phyloP scores from a whole-genome alignment of 352 stramenopile genomes.

The Blastocystis sp. region DNA sequence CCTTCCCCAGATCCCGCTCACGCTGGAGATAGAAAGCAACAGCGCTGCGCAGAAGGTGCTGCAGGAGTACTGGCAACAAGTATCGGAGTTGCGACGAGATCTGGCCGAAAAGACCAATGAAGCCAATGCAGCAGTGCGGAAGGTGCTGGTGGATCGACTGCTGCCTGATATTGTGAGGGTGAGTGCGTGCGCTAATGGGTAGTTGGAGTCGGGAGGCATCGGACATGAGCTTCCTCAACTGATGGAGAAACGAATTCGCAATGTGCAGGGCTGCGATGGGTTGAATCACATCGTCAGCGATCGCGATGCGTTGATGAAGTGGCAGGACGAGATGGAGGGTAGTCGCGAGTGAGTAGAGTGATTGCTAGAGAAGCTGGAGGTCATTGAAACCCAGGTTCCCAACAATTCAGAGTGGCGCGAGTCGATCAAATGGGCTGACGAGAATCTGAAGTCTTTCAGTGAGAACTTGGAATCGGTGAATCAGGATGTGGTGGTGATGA shows the following conservation, averaged over 20 bases:
- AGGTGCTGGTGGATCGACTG: background rate
- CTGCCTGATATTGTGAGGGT: conserved; percentile 17
- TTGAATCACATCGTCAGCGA: background rate
- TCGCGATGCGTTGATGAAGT: background rate
- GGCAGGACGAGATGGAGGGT: background rate
- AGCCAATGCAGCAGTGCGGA: background rate
- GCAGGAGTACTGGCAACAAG: background rate
- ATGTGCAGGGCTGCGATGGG: background rate
- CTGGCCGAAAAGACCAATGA: background rate
- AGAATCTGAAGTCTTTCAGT: background rate
- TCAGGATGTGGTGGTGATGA: background rate
- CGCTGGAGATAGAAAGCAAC: background rate
- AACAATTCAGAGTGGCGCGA: background rate
- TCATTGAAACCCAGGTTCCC: background rate
- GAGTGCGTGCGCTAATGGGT: background rate
- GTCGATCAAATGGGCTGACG: background rate
- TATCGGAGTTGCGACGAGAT: background rate
- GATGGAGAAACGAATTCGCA: background rate
- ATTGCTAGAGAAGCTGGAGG: background rate
- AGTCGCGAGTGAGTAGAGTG: background rate
- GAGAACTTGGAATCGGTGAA: background rate
- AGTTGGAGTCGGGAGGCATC: background rate
- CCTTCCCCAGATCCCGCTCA: background rate
- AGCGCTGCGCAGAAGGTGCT: background rate
- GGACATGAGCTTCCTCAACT: background rate